Evolutionary conservation across 495 filamentous ascomycete species (phyloP).

Genomic region (Neurospora terricola): DNA sequence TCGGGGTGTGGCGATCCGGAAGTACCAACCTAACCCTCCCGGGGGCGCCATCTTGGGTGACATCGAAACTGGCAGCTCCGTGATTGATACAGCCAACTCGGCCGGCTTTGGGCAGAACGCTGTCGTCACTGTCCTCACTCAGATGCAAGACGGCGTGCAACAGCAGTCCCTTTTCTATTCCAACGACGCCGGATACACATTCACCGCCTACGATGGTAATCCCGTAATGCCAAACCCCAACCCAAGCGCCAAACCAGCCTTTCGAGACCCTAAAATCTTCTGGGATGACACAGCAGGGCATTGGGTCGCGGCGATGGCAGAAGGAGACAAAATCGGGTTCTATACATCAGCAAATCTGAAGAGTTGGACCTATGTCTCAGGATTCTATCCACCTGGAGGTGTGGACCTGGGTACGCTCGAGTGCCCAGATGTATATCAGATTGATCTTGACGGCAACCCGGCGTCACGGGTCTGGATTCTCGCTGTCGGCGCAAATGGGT

Average conservation of each 20-base stretch:
- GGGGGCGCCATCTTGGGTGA: background rate
- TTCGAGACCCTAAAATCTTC: background rate
- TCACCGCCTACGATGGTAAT: background rate
- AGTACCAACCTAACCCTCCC: background rate
- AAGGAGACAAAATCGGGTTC: background rate
- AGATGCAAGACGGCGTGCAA: background rate
- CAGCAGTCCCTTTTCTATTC: background rate
- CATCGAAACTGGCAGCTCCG: background rate
- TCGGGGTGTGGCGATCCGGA: background rate
- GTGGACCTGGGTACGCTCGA: background rate
- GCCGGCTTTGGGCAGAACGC: background rate
- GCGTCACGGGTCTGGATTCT: background rate
- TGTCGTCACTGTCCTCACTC: background rate
- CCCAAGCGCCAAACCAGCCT: background rate
- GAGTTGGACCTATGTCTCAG: background rate
- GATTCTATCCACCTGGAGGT: background rate
- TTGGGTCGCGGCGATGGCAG: background rate
- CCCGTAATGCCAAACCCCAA: background rate
- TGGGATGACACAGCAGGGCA: background rate
- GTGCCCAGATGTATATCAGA: background rate
- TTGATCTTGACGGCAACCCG: background rate
- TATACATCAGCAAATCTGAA: background rate
- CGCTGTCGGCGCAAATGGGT: background rate
- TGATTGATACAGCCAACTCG: background rate
- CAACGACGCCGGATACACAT: background rate